A percentile compares a stretch with the other conserved stretches of the same genome.
Evolutionary conservation across 2,329 filamentous ascomycete genomes (phyloP).

Genomic region (Diplodia seriata): DNA sequence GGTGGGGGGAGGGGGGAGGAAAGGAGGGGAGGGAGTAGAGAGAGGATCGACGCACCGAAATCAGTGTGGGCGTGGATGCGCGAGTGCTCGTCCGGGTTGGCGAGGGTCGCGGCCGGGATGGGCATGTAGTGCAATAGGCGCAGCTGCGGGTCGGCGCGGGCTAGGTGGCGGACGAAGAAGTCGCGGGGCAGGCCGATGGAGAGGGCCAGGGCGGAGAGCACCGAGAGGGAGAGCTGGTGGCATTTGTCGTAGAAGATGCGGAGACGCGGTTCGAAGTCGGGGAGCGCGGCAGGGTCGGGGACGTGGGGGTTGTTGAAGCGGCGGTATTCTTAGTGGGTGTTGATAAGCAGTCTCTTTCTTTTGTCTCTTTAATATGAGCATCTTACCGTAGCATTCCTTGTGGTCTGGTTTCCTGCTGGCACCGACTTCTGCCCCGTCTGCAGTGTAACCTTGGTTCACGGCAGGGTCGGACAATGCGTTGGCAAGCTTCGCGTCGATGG

Average conservation of each 20-base stretch:
- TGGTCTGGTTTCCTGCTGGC: slow-evolving; percentile 49
- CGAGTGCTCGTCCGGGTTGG: slow-evolving; percentile 62
- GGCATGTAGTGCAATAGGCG: slow-evolving; percentile 79
- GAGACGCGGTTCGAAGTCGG: slow-evolving; percentile 75
- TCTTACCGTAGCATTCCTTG: slow-evolving; percentile 61
- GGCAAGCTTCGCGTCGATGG: slow-evolving; percentile 48
- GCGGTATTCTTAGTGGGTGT: slow-evolving; percentile 58
- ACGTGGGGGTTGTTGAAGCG: slow-evolving; percentile 64
- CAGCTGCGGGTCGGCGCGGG: slow-evolving; percentile 60
- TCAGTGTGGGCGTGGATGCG: slow-evolving; percentile 79
- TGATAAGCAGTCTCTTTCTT: too few species aligned
- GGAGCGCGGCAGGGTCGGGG: slow-evolving; percentile 65
- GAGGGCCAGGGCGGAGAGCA: slow-evolving; percentile 86
- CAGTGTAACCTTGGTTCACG: slow-evolving; percentile 57
- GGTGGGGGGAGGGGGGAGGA: too few species aligned
- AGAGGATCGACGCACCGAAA: slow-evolving; percentile 40
- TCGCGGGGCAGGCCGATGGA: slow-evolving; percentile 73
- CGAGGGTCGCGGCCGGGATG: slow-evolving; percentile 69
- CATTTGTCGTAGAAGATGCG: slow-evolving; percentile 74
- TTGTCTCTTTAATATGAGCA: neutral
- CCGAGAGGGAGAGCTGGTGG: slow-evolving; percentile 73
- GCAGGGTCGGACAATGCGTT: slow-evolving; percentile 52
- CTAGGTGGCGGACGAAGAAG: slow-evolving; percentile 80
- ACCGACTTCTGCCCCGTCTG: slow-evolving; percentile 53
- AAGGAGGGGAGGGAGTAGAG: too few species aligned